phyloP scores from a whole-genome alignment of 2,329 filamentous ascomycete genomes.

The Cordyceps cicadae region DNA sequence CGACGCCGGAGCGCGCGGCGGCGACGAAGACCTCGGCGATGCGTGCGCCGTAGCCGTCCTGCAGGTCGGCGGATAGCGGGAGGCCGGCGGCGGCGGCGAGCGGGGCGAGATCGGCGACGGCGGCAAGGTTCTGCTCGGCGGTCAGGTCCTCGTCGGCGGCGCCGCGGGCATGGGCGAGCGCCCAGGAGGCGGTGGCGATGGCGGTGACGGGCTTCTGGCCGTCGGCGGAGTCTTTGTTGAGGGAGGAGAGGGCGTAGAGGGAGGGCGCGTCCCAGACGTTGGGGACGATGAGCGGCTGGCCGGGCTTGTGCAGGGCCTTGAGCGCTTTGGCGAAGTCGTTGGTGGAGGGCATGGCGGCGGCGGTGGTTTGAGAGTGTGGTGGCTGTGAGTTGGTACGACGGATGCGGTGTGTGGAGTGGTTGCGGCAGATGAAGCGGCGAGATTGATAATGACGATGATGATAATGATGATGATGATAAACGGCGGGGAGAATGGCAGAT shows the following conservation, averaged over 20 bases:
- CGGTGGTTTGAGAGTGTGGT: not conserved
- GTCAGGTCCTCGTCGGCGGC: constrained; percentile 40
- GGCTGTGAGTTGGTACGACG: not conserved
- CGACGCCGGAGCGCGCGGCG: constrained; percentile 42
- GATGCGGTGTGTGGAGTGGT: not conserved
- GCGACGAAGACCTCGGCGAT: constrained; percentile 36
- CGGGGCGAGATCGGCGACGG: constrained; percentile 18
- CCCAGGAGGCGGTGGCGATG: constrained; percentile 43
- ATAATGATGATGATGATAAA: not conserved
- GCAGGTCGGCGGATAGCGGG: constrained; percentile 49
- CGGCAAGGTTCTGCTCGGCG: constrained; percentile 39
- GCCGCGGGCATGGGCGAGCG: constrained; percentile 38
- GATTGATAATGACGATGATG: not conserved
- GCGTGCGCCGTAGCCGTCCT: constrained; percentile 48
- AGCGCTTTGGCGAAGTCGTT: constrained; percentile 28
- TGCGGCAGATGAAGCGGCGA: not conserved
- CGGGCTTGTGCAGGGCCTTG: constrained; percentile 40
- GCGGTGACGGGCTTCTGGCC: constrained; percentile 29
- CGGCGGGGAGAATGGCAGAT: not conserved
- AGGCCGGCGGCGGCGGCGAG: constrained; percentile 32
- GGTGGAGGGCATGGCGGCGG: constrained; percentile 14
- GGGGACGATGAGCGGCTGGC: constrained; percentile 42
- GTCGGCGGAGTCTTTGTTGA: constrained; percentile 23
- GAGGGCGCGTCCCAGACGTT: constrained; percentile 49
- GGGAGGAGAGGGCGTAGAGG: constrained; percentile 34